These are phyloP conservation scores for Pleurotus salmoneostramineus DNA, from an alignment of 768 basidiomycete species.

Conservation along the genomic window DNA sequence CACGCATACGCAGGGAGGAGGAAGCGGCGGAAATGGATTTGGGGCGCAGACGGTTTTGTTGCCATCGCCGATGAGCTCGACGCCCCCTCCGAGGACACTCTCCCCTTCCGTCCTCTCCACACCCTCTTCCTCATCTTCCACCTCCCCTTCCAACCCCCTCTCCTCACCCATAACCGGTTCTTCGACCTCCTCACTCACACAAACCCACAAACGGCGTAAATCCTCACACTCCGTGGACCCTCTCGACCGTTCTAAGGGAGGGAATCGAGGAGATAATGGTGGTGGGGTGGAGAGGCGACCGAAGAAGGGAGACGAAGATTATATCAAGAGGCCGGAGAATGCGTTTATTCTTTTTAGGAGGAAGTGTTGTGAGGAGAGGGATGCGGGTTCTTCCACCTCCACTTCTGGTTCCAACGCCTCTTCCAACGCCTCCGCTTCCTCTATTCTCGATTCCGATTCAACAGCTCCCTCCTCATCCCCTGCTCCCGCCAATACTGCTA, in stretches of 20 bases:
- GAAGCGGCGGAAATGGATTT: no score
- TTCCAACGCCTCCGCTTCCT: no score
- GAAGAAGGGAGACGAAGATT: conserved; percentile 76
- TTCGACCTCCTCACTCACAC: conserved; percentile 28
- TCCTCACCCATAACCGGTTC: conserved; percentile 12
- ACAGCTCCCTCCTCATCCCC: no score
- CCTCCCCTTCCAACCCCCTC: conserved; percentile 23
- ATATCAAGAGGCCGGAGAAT: conserved; percentile 81
- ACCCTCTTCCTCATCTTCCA: conserved; percentile 23
- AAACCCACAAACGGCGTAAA: conserved; percentile 47
- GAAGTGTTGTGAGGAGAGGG: conserved; percentile 74
- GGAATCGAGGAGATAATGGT: no score
- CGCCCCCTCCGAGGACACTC: conserved; percentile 29
- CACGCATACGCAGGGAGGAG: no score
- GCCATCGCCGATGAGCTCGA: conserved; percentile 35
- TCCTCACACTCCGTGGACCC: conserved; percentile 41
- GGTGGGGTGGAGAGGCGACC: conserved; percentile 24
- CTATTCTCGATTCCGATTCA: no score
- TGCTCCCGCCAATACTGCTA: no score
- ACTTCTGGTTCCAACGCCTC: neutral
- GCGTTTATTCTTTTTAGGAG: conserved; percentile 84
- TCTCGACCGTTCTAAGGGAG: conserved; percentile 50
- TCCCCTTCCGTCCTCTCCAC: conserved; percentile 40
- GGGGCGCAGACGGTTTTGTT: no score
- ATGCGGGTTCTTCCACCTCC: conserved; percentile 27